Conservation (phyloP, 306 rosid genomes). For the Cotoneaster glaucophyllus region DNA sequence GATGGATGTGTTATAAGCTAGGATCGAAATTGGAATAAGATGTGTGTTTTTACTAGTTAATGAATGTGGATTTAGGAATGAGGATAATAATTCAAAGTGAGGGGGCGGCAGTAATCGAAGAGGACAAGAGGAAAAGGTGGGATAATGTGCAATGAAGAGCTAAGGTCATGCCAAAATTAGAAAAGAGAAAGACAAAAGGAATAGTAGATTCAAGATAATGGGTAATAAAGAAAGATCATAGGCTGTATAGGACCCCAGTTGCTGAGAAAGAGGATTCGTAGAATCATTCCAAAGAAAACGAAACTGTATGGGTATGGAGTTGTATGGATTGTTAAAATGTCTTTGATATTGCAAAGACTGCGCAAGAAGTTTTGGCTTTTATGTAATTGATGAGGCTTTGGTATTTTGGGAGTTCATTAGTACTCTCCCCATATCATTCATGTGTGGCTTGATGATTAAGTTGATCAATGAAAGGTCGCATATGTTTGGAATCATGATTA, state of each 20-base stretch:
- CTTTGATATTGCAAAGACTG: not conserved
- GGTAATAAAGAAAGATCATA: not conserved
- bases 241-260: not conserved
- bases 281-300: not conserved
- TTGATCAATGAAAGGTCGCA: not conserved
- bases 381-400: not conserved
- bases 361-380: not conserved
- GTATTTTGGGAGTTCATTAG: not conserved
- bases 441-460: not conserved
- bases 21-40: not conserved
- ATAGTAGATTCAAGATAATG: not conserved
- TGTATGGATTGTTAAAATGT: not conserved
- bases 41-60: not conserved
- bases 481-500: not conserved
- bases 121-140: not conserved
- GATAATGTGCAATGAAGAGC: not conserved
- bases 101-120: not conserved
- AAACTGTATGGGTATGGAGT: not conserved
- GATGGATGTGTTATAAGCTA: not conserved
- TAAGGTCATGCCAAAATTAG: not conserved
- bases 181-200: not conserved
- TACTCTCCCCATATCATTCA: not conserved
- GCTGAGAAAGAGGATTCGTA: not conserved
- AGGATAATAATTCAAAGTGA: not conserved
- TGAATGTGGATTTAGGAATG: not conserved